Conservation (phyloP, 352 stramenopile genomes). For the Phytophthora brassicae region DNA sequence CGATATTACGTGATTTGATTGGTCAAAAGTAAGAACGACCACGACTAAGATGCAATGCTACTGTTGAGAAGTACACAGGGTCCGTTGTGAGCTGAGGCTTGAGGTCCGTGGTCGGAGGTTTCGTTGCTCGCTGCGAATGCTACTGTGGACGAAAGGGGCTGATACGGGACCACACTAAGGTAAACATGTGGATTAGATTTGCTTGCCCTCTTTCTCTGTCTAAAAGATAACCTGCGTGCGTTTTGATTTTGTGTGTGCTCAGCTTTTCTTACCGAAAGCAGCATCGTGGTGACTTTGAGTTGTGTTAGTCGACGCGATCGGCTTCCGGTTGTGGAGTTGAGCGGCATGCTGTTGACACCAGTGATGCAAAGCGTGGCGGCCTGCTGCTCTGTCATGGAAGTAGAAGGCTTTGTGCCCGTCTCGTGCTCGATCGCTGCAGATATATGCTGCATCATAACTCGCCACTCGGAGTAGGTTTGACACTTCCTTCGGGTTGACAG, state of each 20-base stretch:
- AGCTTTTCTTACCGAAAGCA: slow-evolving; percentile 2
- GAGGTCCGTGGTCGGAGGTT: too few relatives aligned
- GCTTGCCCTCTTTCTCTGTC: background rate
- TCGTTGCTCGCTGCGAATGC: background rate
- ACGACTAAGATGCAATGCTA: background rate
- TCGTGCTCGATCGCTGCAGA: background rate
- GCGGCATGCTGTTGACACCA: background rate
- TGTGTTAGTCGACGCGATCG: background rate
- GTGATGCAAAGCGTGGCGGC: slow-evolving; percentile 1
- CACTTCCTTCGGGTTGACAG: slow-evolving; percentile 12
- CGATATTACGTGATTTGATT: background rate
- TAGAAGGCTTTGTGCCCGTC: background rate
- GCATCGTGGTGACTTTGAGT: slow-evolving; percentile 15
- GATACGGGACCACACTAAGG: too few relatives aligned
- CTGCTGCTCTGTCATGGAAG: slow-evolving; percentile 13
- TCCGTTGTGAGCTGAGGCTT: too few relatives aligned
- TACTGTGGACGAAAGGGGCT: background rate
- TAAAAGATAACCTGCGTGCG: slow-evolving; percentile 1
- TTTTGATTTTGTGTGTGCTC: background rate
- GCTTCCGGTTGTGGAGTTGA: background rate
- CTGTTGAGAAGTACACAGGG: too few relatives aligned
- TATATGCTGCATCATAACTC: slow-evolving; percentile 13
- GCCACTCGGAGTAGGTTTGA: slow-evolving; percentile 19
- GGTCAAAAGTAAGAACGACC: background rate
- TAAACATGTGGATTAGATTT: background rate